Conservation (phyloP, 2,329 filamentous ascomycete genomes). For the Neopestalotiopsis rosae region DNA sequence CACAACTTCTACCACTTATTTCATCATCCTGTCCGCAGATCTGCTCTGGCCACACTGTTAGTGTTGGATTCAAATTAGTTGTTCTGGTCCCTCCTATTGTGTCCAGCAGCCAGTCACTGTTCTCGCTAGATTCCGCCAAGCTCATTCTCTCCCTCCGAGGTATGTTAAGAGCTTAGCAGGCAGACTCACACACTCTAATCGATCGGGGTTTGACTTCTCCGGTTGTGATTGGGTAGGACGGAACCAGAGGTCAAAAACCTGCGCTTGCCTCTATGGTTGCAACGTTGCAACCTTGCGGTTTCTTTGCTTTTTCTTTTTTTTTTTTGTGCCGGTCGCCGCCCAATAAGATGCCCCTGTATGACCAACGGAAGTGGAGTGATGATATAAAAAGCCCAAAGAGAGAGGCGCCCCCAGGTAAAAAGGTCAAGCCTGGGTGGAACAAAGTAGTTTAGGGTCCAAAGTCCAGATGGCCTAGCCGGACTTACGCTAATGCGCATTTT, state of each 20-base stretch:
- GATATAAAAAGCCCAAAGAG: constrained; percentile 14
- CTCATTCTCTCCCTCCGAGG: no score
- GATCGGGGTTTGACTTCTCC: neutral
- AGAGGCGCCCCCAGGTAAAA: neutral
- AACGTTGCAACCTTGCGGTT: constrained; percentile 16
- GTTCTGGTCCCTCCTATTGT: neutral
- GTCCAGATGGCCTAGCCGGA: neutral
- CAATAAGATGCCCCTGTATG: constrained; percentile 3
- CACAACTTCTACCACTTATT: neutral
- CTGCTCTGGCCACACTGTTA: neutral
- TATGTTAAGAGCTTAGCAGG: no score
- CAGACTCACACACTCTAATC: neutral
- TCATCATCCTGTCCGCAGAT: no score
- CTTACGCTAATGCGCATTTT: neutral
- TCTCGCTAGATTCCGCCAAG: no score
- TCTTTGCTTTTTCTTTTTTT: neutral
- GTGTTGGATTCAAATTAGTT: neutral
- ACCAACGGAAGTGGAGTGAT: constrained; percentile 12
- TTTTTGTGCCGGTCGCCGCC: neutral
- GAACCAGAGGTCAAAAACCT: neutral
- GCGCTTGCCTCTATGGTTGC: constrained; percentile 5
- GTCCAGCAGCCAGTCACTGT: neutral
- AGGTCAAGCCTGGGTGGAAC: neutral
- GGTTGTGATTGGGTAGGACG: constrained; percentile 3
- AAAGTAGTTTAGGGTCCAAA: neutral